phyloP scores from a whole-genome alignment of 768 basidiomycete genomes.

The Rhodosporidiobolus sp. region DNA sequence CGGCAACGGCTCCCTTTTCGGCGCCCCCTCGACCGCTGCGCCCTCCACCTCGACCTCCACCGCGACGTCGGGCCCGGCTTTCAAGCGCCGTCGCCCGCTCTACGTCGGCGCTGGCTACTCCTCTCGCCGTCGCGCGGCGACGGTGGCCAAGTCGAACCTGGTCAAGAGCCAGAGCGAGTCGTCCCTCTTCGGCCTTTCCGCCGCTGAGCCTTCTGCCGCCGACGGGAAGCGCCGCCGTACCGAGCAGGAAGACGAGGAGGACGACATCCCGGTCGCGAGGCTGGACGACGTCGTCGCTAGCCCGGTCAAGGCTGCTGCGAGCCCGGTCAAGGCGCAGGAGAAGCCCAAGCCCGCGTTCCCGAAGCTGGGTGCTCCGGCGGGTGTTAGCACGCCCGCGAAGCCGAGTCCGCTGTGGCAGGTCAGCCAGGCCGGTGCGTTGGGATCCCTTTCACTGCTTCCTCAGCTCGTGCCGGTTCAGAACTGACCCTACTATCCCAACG shows the following conservation, averaged over 20 bases:
- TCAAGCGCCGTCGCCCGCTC: conserved; percentile 25
- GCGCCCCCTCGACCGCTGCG: background rate
- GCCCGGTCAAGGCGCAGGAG: background rate
- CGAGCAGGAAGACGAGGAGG: background rate
- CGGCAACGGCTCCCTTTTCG: background rate
- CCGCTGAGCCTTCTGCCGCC: background rate
- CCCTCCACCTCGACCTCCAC: background rate
- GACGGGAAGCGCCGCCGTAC: conserved; percentile 33
- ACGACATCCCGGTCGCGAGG: conserved; percentile 24
- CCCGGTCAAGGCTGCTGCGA: background rate
- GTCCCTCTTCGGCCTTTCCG: background rate
- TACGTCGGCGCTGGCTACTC: conserved; percentile 40
- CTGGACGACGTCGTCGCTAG: conserved; percentile 29
- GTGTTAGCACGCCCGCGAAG: conserved; percentile 23
- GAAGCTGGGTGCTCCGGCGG: background rate
- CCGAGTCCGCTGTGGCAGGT: conserved; percentile 39
- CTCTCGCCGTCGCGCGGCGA: conserved; percentile 1
- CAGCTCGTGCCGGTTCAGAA: no score
- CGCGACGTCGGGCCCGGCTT: background rate
- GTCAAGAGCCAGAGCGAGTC: conserved; percentile 27
- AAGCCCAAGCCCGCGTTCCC: background rate
- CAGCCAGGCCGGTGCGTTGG: conserved; percentile 31
- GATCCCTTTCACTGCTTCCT: background rate
- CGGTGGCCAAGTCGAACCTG: background rate
- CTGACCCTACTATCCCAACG: background rate